These are phyloP conservation scores for Cystobasidium slooffiae DNA, from an alignment of 1,284 basidiomycete species.

Conservation along the genomic window DNA sequence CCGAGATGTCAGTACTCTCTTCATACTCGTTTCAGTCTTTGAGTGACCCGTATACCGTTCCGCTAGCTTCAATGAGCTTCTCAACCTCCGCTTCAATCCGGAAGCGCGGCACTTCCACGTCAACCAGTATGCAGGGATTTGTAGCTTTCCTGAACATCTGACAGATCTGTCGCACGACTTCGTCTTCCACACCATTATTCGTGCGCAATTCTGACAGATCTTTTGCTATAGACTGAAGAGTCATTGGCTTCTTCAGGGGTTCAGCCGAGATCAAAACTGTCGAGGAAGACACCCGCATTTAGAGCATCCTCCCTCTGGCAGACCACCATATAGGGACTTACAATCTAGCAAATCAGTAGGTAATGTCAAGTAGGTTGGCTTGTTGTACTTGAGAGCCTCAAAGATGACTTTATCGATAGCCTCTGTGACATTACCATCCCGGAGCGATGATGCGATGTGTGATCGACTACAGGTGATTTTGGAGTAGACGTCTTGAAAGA, in stretches of 20 bases:
- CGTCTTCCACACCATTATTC: constrained; percentile 60
- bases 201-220: constrained; percentile 15
- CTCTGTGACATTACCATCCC: constrained; percentile 58
- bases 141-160: constrained; percentile 68
- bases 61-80: constrained; percentile 71
- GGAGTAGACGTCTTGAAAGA: constrained; percentile 75
- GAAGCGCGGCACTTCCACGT: constrained; percentile 84
- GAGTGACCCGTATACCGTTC: constrained; percentile 54
- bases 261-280: constrained; percentile 69
- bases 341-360: constrained; percentile 76
- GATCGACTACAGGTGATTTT: constrained; percentile 77
- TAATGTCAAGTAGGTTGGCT: constrained; percentile 78
- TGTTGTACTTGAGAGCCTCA: constrained; percentile 60
- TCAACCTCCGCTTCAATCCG: constrained; percentile 70
- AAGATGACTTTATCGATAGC: constrained; percentile 80
- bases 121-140: constrained; percentile 78
- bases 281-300: no score
- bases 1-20: no score
- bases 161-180: constrained; percentile 74
- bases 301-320: no score
- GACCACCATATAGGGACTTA: no score
- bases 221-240: constrained; percentile 26
- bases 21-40: no score
- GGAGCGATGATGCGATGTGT: constrained; percentile 28
- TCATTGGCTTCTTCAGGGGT: constrained; percentile 68